Percentiles rank a stretch among this genome's conserved stretches.
Evolutionary conservation across 2,329 filamentous ascomycete species (phyloP).

Genomic region (Ophiostoma ips): DNA sequence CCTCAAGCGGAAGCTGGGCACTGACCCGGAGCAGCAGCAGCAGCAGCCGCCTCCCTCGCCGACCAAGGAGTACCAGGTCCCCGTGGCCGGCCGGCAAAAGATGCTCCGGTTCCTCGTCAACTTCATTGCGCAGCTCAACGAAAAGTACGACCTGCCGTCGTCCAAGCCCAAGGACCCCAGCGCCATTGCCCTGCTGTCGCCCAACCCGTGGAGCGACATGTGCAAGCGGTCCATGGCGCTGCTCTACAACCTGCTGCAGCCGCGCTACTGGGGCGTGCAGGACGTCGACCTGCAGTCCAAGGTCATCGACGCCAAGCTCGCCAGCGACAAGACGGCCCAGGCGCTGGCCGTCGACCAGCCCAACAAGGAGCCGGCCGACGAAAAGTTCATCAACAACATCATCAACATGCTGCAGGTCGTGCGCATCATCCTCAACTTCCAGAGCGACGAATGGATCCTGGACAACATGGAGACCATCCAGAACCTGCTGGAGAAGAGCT

Average conservation of each 20-base stretch:
- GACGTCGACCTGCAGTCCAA: slow-evolving; percentile 86
- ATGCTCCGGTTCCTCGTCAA: slow-evolving; percentile 92
- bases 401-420: slow-evolving; percentile 90
- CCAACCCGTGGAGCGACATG: slow-evolving; percentile 55
- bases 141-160: slow-evolving; percentile 67
- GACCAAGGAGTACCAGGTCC: slow-evolving; percentile 56
- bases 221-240: slow-evolving; percentile 74
- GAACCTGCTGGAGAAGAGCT: slow-evolving; percentile 76
- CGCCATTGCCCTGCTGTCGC: slow-evolving; percentile 29
- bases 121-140: slow-evolving; percentile 81
- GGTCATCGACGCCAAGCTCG: slow-evolving; percentile 72
- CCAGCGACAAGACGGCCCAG: slow-evolving; percentile 59
- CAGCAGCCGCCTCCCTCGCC: slow-evolving; percentile 13
- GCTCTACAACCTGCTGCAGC: slow-evolving; percentile 71
- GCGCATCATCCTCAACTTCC: slow-evolving; percentile 75
- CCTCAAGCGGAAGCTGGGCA: slow-evolving; percentile 60
- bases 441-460: slow-evolving; percentile 81
- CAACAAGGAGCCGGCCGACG: slow-evolving; percentile 54
- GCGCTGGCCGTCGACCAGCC: slow-evolving; percentile 44
- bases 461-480: slow-evolving; percentile 65
- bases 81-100: slow-evolving; percentile 53
- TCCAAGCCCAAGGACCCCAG: slow-evolving; percentile 46
- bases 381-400: slow-evolving; percentile 74
- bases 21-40: slow-evolving; percentile 17
- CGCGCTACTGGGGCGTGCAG: slow-evolving; percentile 80